Evolutionary conservation across 208 protist species (phyloP).

Genomic region (Sergeia podlipaevii): DNA sequence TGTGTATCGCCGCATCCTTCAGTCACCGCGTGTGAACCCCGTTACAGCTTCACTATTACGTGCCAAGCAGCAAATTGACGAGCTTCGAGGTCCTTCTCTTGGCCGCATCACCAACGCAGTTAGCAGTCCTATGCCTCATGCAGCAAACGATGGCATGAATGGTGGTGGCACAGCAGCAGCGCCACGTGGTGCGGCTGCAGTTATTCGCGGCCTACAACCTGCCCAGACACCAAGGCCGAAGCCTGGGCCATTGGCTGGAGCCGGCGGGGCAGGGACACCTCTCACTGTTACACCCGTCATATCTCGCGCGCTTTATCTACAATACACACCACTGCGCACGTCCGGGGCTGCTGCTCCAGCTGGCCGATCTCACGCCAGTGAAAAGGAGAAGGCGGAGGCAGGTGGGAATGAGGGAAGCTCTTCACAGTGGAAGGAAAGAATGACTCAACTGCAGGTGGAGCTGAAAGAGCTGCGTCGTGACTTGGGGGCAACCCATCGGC

Average conservation of each 20-base stretch:
- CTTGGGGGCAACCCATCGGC: slow-evolving; percentile 9
- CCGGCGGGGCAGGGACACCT: neutral
- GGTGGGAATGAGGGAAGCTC: neutral
- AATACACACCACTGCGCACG: slow-evolving; percentile 5
- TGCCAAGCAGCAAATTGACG: slow-evolving; percentile 45
- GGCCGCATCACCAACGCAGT: slow-evolving; percentile 6
- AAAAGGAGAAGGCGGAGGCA: neutral
- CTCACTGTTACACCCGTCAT: neutral
- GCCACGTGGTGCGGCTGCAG: too few species aligned
- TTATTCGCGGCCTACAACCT: too few species aligned
- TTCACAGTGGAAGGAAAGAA: slow-evolving; percentile 35
- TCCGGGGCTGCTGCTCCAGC: neutral
- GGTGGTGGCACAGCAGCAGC: too few species aligned
- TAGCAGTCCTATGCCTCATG: neutral
- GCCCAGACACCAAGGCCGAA: too few species aligned
- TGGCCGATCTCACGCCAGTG: neutral
- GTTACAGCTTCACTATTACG: slow-evolving; percentile 38
- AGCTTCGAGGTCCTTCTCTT: slow-evolving; percentile 33
- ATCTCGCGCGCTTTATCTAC: neutral
- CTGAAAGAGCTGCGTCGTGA: slow-evolving; percentile 45
- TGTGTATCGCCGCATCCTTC: slow-evolving; percentile 34
- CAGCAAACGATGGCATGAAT: too few species aligned
- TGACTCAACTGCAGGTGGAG: slow-evolving; percentile 45
- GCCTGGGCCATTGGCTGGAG: too few species aligned
- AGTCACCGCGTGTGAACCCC: slow-evolving; percentile 23